Evolutionary conservation across 2,329 filamentous ascomycete genomes (phyloP).

Genomic region (Keithomyces neogunnii): DNA sequence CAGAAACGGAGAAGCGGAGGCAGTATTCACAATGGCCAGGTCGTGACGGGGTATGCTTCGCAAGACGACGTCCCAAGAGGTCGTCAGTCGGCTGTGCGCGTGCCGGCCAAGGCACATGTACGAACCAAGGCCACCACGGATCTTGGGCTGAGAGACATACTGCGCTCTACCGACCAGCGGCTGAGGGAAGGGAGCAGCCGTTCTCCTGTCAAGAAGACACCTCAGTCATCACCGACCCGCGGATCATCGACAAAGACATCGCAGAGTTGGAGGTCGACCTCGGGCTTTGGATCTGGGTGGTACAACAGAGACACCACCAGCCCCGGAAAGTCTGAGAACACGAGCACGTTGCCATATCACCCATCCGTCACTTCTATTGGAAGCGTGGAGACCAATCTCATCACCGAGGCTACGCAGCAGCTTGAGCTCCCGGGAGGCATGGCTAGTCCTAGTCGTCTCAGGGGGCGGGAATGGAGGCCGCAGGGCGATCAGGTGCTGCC

Average conservation of each 20-base stretch:
- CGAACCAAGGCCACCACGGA: slow-evolving; percentile 29
- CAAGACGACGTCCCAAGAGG: slow-evolving; percentile 9
- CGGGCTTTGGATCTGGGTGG: slow-evolving; percentile 7
- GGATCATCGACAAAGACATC: slow-evolving; percentile 17
- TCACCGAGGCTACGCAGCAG: slow-evolving; percentile 26
- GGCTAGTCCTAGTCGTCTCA: slow-evolving; percentile 35
- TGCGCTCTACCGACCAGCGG: slow-evolving; percentile 43
- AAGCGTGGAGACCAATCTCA: slow-evolving; percentile 32
- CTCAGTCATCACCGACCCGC: slow-evolving; percentile 9
- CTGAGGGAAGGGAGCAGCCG: slow-evolving; percentile 30
- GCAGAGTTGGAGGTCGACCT: slow-evolving; percentile 4
- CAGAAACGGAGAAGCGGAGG: slow-evolving; percentile 10
- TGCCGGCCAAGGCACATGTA: slow-evolving; percentile 12
- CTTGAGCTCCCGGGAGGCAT: slow-evolving; percentile 26
- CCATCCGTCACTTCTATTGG: slow-evolving; percentile 23
- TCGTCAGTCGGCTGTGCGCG: slow-evolving; percentile 2
- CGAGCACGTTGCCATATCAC: slow-evolving; percentile 11
- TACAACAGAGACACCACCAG: slow-evolving; percentile 15
- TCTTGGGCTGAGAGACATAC: slow-evolving; percentile 40
- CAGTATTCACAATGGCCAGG: slow-evolving; percentile 9
- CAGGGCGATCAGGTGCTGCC: slow-evolving; percentile 8
- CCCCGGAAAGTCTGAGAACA: slow-evolving; percentile 18
- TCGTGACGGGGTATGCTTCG: slow-evolving; percentile 12
- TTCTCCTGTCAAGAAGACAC: slow-evolving; percentile 20
- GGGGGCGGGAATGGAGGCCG: slow-evolving; percentile 18